Conservation (phyloP, 371 early-diverging fungal species). For the Mucor circinelloides region DNA sequence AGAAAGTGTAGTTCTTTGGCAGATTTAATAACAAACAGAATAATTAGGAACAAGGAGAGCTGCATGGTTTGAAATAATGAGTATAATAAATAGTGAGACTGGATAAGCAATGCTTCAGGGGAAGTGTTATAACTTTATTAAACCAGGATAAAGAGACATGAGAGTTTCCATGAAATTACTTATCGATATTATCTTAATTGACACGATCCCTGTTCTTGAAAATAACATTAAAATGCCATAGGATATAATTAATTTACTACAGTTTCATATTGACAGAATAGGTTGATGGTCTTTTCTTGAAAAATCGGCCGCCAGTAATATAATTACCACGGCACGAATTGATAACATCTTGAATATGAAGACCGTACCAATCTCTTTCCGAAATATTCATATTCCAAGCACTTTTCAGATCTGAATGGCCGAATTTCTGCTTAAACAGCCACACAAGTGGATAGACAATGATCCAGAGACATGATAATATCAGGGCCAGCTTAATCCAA, state of each 20-base stretch:
- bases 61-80: no score
- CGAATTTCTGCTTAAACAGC: conserved; percentile 33
- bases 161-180: no score
- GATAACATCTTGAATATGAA: conserved; percentile 32
- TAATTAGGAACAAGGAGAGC: no score
- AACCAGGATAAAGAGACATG: no score
- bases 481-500: conserved; percentile 27
- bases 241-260: neutral
- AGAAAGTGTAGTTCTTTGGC: no score
- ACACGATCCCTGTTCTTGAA: no score
- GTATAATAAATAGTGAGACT: no score
- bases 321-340: conserved; percentile 10
- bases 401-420: conserved; percentile 40
- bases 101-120: no score
- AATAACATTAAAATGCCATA: no score
- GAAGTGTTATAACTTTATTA: no score
- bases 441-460: conserved; percentile 36
- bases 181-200: no score
- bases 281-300: neutral
- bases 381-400: conserved; percentile 43
- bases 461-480: conserved; percentile 47
- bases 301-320: neutral
- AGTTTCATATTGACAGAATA: conserved; percentile 1
- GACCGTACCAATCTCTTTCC: conserved; percentile 41
- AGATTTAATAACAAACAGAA: no score